Evolutionary conservation across 1,284 basidiomycete genomes (phyloP).

Genomic region (Crucibulum cyathiforme): DNA sequence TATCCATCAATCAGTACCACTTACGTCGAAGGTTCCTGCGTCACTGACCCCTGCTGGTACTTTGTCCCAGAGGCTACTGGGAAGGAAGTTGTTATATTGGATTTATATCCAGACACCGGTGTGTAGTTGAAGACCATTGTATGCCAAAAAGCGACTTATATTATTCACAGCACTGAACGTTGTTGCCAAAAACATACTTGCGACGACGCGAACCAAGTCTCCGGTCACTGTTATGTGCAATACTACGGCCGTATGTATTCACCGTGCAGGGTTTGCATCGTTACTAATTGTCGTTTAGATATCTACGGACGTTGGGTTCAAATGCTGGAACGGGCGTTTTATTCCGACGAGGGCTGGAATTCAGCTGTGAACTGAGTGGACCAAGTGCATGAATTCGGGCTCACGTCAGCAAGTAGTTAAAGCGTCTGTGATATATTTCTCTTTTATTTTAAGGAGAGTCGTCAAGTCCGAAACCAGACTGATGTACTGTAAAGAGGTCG

Average conservation of each 20-base stretch:
- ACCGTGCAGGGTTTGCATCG: not conserved
- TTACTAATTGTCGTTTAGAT: slow-evolving; percentile 38
- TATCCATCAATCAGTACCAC: slow-evolving; percentile 39
- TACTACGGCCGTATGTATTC: slow-evolving; percentile 47
- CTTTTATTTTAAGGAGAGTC: too few species aligned
- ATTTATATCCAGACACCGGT: slow-evolving; percentile 62
- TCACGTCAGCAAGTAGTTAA: too few species aligned
- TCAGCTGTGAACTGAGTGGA: not conserved
- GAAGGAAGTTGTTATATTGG: slow-evolving; percentile 64
- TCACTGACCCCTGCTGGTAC: slow-evolving; percentile 67
- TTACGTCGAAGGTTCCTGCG: slow-evolving; percentile 63
- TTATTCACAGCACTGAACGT: slow-evolving; percentile 49
- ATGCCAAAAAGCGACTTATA: not conserved
- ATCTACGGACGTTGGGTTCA: slow-evolving; percentile 58
- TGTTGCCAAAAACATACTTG: slow-evolving; percentile 52
- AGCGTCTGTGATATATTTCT: too few species aligned
- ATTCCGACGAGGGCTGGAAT: slow-evolving; percentile 26
- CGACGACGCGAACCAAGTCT: slow-evolving; percentile 49
- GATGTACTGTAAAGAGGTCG: too few species aligned
- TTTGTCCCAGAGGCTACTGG: slow-evolving; percentile 58
- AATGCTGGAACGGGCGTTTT: slow-evolving; percentile 57
- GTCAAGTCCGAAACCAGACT: too few species aligned
- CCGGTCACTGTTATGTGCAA: slow-evolving; percentile 62
- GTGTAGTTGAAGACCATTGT: slow-evolving; percentile 7
- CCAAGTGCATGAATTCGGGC: too few species aligned